phyloP scores from a whole-genome alignment of 371 early-diverging fungal genomes.

The Sporodiniella umbellata region DNA sequence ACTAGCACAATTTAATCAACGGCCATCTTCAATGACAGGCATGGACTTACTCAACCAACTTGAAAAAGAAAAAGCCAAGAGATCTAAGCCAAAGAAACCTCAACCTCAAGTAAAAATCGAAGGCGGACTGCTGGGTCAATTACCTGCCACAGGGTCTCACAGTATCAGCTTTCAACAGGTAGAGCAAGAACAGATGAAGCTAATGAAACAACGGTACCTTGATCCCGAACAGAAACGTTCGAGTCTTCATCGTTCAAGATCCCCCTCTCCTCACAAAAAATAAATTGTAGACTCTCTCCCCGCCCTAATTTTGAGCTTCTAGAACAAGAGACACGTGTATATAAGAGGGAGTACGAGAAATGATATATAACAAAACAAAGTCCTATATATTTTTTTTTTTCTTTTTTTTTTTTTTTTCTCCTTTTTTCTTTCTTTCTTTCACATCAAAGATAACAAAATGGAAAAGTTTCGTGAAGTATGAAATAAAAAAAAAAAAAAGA shows the following conservation, averaged over 20 bases:
- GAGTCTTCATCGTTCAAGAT: not conserved
- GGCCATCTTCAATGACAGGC: slow-evolving; percentile 12
- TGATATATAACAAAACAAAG: not conserved
- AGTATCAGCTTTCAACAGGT: slow-evolving; percentile 16
- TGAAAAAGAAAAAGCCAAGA: slow-evolving; percentile 18
- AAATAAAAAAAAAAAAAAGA: not conserved
- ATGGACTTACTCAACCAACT: slow-evolving; percentile 15
- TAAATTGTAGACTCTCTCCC: no score
- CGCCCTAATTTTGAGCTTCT: no score
- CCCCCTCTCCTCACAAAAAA: not conserved
- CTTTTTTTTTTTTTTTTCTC: slow-evolving; percentile 9
- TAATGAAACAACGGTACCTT: slow-evolving; percentile 1
- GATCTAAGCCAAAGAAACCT: slow-evolving; percentile 4
- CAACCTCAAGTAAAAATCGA: slow-evolving; percentile 5
- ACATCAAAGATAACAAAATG: slow-evolving; percentile 16
- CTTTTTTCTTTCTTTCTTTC: slow-evolving; percentile 11
- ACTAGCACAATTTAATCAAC: slow-evolving; percentile 19
- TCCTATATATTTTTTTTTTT: not conserved
- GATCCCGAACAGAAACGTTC: not conserved
- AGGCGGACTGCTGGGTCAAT: slow-evolving; percentile 10
- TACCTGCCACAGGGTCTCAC: slow-evolving; percentile 15
- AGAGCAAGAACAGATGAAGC: slow-evolving; percentile 2
- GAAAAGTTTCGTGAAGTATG: slow-evolving; percentile 42
- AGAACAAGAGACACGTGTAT: no score
- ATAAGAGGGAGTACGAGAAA: not conserved